Evolutionary conservation across 495 filamentous ascomycete species (phyloP), one percentile per base, ranked within the genome.

Genomic region (Penicillium nucicola): DNA sequence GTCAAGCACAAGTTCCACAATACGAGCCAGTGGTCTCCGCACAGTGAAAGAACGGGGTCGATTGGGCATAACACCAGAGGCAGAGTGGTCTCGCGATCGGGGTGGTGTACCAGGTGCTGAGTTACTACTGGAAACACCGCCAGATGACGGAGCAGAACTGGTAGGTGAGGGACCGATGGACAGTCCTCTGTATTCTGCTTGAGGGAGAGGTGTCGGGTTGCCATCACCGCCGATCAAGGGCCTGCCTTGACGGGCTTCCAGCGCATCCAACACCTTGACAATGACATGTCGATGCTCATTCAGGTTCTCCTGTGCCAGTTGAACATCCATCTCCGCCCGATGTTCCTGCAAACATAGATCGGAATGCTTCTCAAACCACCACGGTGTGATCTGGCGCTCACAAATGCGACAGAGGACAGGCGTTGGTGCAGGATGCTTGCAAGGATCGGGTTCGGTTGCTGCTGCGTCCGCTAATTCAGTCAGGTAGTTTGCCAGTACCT

Each of bases 331-430:
- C 66, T 98, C 93, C 1, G 95, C 92, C 38, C 87, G 84, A 66
- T 98, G 93, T 64, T 98, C 93, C 65, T 97, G 90, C 45, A 96
- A 75, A 63, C 93, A 98, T 9, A 97, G 79, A 54, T 98, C 93
- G 0, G 93, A 95, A 62, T 98, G 93, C 67, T 97, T 97, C 68
- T 97, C 92, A 58, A 98, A 98, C 95, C 93, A 97, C 93, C 93
- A 98, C 13, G 93, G 90, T n/a, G 88, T 88, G 35, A 98, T 96
- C 53, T 96, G 89, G 38, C 95, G 89, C 63, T 98, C 93, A 61
- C 93, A 98, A 52, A 98, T 97, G 32, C 93, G 89, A 68, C 93
- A 98, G 20, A 98, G 80, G 8, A 97, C 86, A 1, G 92, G 90
- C 5, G 84, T 81, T 2, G 93, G 95, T 7, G 90, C 89, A n/a